phyloP scores from a whole-genome alignment of 1,284 basidiomycete species.

The Papiliotrema flavescens region DNA sequence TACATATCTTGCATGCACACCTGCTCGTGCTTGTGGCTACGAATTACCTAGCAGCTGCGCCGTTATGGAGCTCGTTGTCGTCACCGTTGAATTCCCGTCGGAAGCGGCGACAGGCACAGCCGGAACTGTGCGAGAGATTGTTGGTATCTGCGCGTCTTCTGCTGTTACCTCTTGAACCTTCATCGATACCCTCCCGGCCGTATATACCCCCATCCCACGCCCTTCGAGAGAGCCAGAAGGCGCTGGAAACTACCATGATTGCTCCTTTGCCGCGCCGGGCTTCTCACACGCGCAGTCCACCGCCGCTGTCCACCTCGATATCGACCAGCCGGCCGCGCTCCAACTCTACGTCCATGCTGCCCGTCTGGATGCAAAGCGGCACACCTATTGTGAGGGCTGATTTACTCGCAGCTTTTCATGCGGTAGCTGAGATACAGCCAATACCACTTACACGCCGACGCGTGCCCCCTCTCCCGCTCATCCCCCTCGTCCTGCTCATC shows the following conservation, averaged over 20 bases:
- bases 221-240: background rate
- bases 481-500: constrained; percentile 11
- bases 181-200: too few species aligned
- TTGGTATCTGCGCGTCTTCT: too few species aligned
- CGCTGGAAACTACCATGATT: background rate
- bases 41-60: background rate
- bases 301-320: background rate
- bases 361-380: constrained; percentile 12
- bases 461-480: constrained; percentile 6
- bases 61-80: too few species aligned
- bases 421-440: constrained; percentile 10
- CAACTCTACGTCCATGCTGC: constrained; percentile 9
- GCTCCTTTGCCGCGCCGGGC: background rate
- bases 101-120: too few species aligned
- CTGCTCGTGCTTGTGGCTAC: background rate
- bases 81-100: too few species aligned
- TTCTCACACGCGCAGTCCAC: background rate
- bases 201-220: too few species aligned
- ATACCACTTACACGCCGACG: constrained; percentile 13
- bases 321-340: background rate
- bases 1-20: background rate
- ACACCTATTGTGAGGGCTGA: constrained; percentile 15
- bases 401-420: too few species aligned
- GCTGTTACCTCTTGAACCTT: too few species aligned
- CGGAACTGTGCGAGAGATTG: too few species aligned